phyloP scores from a whole-genome alignment of 177 flowering plant genomes.

The Vitis hybrid region DNA sequence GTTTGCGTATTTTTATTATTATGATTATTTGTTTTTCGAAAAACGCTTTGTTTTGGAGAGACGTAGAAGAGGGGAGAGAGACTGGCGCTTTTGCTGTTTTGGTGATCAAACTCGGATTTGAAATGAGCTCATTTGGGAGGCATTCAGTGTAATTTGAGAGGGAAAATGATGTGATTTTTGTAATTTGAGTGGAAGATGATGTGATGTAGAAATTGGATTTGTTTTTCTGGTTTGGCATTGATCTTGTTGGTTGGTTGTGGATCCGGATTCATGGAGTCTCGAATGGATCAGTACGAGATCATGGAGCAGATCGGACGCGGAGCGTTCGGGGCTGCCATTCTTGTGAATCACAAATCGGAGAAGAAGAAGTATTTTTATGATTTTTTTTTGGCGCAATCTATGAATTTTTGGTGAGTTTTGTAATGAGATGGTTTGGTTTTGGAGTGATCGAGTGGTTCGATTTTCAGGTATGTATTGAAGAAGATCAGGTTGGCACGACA shows the following conservation, averaged over 20 bases:
- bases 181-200: background rate
- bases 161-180: too few relatives aligned
- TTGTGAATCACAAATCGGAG: constrained; percentile 83
- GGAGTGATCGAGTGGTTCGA: background rate
- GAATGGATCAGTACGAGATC: constrained; percentile 97
- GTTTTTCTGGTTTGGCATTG: background rate
- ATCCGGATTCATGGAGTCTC: constrained; percentile 59
- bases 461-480: constrained; percentile 85
- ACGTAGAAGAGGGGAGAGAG: too few relatives aligned
- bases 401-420: background rate
- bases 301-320: constrained; percentile 99
- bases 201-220: background rate
- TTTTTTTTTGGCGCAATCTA: background rate
- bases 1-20: too few relatives aligned
- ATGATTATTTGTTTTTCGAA: too few relatives aligned
- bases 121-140: too few relatives aligned
- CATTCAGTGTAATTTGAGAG: too few relatives aligned
- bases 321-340: constrained; percentile 98
- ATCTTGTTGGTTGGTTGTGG: background rate
- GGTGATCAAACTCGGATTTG: too few relatives aligned
- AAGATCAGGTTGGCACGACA: constrained; percentile 95
- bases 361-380: constrained; percentile 66
- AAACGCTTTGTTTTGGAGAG: too few relatives aligned
- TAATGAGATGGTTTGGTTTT: background rate
- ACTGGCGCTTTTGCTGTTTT: too few relatives aligned